Evolutionary conservation across 805 yeast species (phyloP), one percentile per base, ranked within the genome.

Genomic region (Torulaspora delbrueckii): DNA sequence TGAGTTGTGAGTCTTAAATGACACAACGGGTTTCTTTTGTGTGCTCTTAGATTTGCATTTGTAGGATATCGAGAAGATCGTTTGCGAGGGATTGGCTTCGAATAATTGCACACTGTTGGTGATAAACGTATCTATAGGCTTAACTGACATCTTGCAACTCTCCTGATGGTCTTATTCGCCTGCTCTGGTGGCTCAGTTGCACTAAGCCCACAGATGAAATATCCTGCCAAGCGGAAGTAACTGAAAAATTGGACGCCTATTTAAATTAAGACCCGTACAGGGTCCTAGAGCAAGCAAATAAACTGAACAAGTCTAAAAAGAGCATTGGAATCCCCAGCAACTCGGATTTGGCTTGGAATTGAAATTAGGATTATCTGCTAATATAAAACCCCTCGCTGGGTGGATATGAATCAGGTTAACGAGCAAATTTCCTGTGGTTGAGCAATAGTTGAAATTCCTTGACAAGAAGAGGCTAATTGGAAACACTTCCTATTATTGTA

Each of bases 1-100:
- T 2, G 89, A 76, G 59, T 86, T 88, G 54, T 66, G 81, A 0
- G 84, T 74, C 59, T 84, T 86, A 62, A 84, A 78, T 6, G 59
- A 39, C 2, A 62, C 67, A 8, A 40, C 30, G 10, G 39, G 53
- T 25, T 26, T 30, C 12, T 32, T 33, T 19, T 37, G 45, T 16
- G 46, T 47, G 10, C 24, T 14, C 27, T 32, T 31, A 14, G 30
- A 41, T 43, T 13, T 54, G 58, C 66, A 68, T 12, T 69, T 64
- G 56, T 72, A 73, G 7, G 71, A 58, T 18, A 71, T 55, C 24
- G 66, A 49, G 6, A 64, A 39, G 4, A 44, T 37, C 8, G 64
- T 56, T 34, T 61, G 60, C 6, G 66, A 63, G 2, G 79, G 78
- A 40, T 73, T 65, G 4, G 72, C 76, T 39, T 67, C 68, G 27